Percentiles rank a stretch among this genome's conserved stretches.
phyloP scores from a whole-genome alignment of 1,284 basidiomycete species.

The Pyrrhoderma lamaoense region DNA sequence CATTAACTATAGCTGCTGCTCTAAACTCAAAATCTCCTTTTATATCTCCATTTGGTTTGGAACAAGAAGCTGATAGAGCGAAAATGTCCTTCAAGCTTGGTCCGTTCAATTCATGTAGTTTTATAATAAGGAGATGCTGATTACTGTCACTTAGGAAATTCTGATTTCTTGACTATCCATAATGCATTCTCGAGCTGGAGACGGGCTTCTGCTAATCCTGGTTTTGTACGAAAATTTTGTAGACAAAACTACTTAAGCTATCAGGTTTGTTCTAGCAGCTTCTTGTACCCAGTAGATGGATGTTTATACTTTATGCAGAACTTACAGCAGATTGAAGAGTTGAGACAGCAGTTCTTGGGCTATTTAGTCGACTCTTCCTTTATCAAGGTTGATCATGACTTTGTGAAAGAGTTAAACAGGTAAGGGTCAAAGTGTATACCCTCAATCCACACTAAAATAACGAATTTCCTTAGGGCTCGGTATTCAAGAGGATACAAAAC shows the following conservation, averaged over 20 bases:
- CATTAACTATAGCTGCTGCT: slow-evolving; percentile 90
- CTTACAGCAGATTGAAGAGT: slow-evolving; percentile 92
- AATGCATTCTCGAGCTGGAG: slow-evolving; percentile 90
- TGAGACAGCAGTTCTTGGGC: slow-evolving; percentile 90
- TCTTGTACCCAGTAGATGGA: background rate
- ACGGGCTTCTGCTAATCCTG: slow-evolving; percentile 60
- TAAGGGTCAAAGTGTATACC: slow-evolving; percentile 30
- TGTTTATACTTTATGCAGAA: slow-evolving; percentile 43
- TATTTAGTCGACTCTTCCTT: slow-evolving; percentile 84
- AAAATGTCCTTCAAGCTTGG: slow-evolving; percentile 78
- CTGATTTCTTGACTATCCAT: slow-evolving; percentile 94
- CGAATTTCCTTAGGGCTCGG: slow-evolving; percentile 51
- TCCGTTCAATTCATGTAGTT: background rate
- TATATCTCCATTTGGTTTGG: slow-evolving; percentile 81
- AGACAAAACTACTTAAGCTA: slow-evolving; percentile 80
- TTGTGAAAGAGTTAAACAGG: slow-evolving; percentile 71
- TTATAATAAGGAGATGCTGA: slow-evolving; percentile 2
- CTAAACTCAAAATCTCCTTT: slow-evolving; percentile 94
- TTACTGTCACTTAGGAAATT: slow-evolving; percentile 58
- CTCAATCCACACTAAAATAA: slow-evolving; percentile 6
- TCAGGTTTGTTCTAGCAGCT: slow-evolving; percentile 40
- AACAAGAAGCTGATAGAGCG: slow-evolving; percentile 81
- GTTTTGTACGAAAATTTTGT: slow-evolving; percentile 70
- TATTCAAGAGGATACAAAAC: slow-evolving; percentile 63
- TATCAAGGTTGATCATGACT: slow-evolving; percentile 60